These are phyloP conservation scores for Phytophthora pisi DNA, from an alignment of 352 stramenopile species.

Conservation along the genomic window DNA sequence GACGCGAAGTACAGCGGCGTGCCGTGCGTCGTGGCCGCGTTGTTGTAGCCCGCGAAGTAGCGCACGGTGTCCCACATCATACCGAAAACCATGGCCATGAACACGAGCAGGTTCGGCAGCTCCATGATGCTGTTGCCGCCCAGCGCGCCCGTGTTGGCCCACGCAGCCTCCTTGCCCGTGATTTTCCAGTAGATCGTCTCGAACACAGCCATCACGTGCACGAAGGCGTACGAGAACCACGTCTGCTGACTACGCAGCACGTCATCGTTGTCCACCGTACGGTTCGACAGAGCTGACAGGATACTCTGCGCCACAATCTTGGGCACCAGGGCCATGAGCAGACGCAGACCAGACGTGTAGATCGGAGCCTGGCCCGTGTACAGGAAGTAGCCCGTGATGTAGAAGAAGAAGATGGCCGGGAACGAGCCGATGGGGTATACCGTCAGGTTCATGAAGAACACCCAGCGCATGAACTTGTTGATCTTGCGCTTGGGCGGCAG, in stretches of 20 bases:
- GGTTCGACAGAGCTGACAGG: conserved; percentile 70
- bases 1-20: conserved; percentile 70
- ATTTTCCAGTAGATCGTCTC: conserved; percentile 81
- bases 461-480: conserved; percentile 81
- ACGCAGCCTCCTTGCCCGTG: conserved; percentile 71
- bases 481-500: conserved; percentile 65
- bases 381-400: conserved; percentile 77
- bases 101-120: conserved; percentile 70
- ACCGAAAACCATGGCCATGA: conserved; percentile 67
- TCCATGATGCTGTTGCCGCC: conserved; percentile 74
- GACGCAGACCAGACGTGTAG: conserved; percentile 66
- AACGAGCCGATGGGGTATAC: conserved; percentile 81
- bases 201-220: conserved; percentile 76
- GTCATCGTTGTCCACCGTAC: conserved; percentile 76
- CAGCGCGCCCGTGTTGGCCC: conserved; percentile 69
- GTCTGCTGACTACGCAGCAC: conserved; percentile 77
- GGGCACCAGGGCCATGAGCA: conserved; percentile 72
- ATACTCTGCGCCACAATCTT: conserved; percentile 79
- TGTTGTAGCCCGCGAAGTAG: conserved; percentile 80
- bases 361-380: conserved; percentile 77
- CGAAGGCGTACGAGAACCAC: conserved; percentile 82
- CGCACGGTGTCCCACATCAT: conserved; percentile 67
- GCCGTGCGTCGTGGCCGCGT: conserved; percentile 62
- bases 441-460: conserved; percentile 84
- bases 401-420: conserved; percentile 78